Percentiles rank a stretch among this genome's conserved stretches.
These are phyloP conservation scores for Daldinia decipiens DNA, from an alignment of 495 filamentous ascomycete species.

Conservation along the genomic window DNA sequence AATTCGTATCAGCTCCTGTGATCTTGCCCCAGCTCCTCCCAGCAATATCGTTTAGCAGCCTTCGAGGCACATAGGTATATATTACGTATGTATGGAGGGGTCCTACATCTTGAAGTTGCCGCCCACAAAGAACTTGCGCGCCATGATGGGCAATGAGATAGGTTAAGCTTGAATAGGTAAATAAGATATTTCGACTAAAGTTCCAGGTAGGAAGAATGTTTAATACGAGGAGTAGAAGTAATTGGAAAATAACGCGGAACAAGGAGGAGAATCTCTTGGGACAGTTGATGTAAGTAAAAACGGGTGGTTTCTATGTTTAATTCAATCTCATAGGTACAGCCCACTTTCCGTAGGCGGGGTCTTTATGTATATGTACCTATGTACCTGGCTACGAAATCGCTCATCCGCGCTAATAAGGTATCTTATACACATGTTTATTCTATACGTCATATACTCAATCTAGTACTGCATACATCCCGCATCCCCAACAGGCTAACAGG, in stretches of 20 bases:
- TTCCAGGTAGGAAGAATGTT: background rate
- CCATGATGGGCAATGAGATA: slow-evolving; percentile 66
- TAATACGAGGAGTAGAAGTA: slow-evolving; percentile 15
- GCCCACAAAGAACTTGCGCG: slow-evolving; percentile 98
- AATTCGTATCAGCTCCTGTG: slow-evolving; percentile 22
- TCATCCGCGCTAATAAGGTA: slow-evolving; percentile 20
- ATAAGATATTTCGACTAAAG: slow-evolving; percentile 6
- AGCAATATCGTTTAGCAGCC: background rate
- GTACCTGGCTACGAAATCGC: slow-evolving; percentile 29
- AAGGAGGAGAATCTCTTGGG: slow-evolving; percentile 18
- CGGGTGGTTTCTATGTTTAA: slow-evolving; percentile 23
- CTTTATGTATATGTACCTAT: background rate
- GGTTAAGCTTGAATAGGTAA: slow-evolving; percentile 9
- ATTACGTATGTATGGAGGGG: slow-evolving; percentile 27
- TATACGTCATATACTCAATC: background rate
- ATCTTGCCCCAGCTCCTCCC: background rate
- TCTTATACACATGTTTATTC: background rate
- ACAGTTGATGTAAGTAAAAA: slow-evolving; percentile 12
- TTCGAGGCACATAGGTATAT: background rate
- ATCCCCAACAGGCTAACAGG: background rate
- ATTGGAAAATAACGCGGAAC: slow-evolving; percentile 37
- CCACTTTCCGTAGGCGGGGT: slow-evolving; percentile 17
- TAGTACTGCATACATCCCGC: background rate
- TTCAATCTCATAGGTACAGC: slow-evolving; percentile 24
- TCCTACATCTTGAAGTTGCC: slow-evolving; percentile 99